Evolutionary conservation across 2,329 filamentous ascomycete species (phyloP).

Genomic region (Xylaria arbuscula): DNA sequence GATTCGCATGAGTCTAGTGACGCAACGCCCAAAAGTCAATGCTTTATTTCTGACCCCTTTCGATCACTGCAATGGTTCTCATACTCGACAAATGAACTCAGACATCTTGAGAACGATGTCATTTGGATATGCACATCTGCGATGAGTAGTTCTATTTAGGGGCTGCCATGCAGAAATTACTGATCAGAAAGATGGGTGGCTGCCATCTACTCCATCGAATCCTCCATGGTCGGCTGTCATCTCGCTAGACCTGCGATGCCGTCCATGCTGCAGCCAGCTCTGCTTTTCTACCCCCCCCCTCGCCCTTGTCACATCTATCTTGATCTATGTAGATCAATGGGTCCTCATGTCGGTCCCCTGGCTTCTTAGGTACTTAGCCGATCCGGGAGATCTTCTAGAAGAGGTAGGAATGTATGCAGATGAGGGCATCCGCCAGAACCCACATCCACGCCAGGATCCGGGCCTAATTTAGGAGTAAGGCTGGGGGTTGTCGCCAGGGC

Average conservation of each 20-base stretch:
- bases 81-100: slow-evolving; percentile 2
- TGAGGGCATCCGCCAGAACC: slow-evolving; percentile 41
- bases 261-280: slow-evolving; percentile 16
- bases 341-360: slow-evolving; percentile 31
- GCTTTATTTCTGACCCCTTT: slow-evolving; percentile 35
- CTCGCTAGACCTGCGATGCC: slow-evolving; percentile 28
- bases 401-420: slow-evolving; percentile 39
- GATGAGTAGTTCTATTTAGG: slow-evolving; percentile 3
- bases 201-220: slow-evolving; percentile 1
- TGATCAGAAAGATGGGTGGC: not conserved
- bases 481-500: slow-evolving; percentile 42
- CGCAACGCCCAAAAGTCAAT: slow-evolving; percentile 41
- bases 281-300: slow-evolving; percentile 11
- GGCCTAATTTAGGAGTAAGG: slow-evolving; percentile 45
- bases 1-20: slow-evolving; percentile 39
- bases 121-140: not conserved
- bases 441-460: slow-evolving; percentile 41
- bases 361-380: slow-evolving; percentile 37
- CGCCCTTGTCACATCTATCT: slow-evolving; percentile 18
- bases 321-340: slow-evolving; percentile 30
- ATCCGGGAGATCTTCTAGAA: slow-evolving; percentile 48
- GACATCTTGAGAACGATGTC: not conserved
- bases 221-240: slow-evolving; percentile 12
- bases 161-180: not conserved
- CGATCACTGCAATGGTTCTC: slow-evolving; percentile 28